Conservation (phyloP, 1,139 yeast genomes). For the Maudiozyma humilis region DNA sequence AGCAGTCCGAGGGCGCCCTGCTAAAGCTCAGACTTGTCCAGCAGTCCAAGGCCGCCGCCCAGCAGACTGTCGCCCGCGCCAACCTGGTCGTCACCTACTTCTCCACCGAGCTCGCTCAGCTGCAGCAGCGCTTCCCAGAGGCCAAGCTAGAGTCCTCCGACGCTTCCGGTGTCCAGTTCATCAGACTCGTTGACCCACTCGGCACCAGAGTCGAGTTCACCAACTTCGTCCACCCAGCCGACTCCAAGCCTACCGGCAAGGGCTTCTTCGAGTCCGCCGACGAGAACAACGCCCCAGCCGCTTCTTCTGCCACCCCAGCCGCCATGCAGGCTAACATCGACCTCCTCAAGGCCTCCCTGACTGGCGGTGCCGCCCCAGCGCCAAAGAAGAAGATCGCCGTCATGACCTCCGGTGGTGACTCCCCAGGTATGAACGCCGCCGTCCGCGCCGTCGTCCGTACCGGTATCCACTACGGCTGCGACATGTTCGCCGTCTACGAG, state of each 20-base stretch:
- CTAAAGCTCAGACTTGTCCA: slow-evolving; percentile 52
- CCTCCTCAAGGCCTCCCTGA: slow-evolving; percentile 18
- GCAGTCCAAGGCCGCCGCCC: slow-evolving; percentile 23
- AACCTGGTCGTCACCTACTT: slow-evolving; percentile 38
- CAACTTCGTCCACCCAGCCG: slow-evolving; percentile 30
- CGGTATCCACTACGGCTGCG: slow-evolving; percentile 62
- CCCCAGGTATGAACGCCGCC: slow-evolving; percentile 81
- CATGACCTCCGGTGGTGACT: slow-evolving; percentile 84
- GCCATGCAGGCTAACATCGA: slow-evolving; percentile 24
- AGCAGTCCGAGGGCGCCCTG: slow-evolving; percentile 48
- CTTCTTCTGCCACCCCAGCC: slow-evolving; percentile 5
- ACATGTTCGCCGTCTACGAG: slow-evolving; percentile 64
- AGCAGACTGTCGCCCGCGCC: slow-evolving; percentile 27
- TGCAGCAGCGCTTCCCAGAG: slow-evolving; percentile 34
- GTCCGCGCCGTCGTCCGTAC: slow-evolving; percentile 75
- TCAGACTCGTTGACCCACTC: slow-evolving; percentile 45
- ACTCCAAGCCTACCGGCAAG: slow-evolving; percentile 31
- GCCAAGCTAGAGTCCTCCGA: slow-evolving; percentile 22
- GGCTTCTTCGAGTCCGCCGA: slow-evolving; percentile 22
- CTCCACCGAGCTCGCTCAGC: slow-evolving; percentile 39
- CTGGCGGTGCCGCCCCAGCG: slow-evolving; percentile 11
- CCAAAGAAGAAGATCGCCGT: slow-evolving; percentile 56
- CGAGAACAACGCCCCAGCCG: slow-evolving; percentile 6
- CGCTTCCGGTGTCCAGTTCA: slow-evolving; percentile 17
- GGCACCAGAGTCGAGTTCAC: slow-evolving; percentile 47